Percentiles rank a stretch among this genome's conserved stretches.
Evolutionary conservation across 75 land plant species (phyloP).

Genomic region (Cupressus sempervirens): DNA sequence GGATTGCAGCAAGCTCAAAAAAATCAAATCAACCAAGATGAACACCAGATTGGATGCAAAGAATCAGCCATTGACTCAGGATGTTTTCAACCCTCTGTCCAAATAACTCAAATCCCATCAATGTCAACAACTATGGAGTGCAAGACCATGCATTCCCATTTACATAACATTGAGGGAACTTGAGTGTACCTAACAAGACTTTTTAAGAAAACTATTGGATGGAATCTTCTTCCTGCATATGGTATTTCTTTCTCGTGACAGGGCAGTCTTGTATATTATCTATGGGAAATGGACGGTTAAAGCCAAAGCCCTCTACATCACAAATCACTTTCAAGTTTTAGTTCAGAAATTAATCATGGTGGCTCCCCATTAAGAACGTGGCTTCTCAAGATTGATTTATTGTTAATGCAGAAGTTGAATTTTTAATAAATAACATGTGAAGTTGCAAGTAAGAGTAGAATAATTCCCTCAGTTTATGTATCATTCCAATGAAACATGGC

Average conservation of each 20-base stretch:
- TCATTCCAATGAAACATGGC: too few species aligned
- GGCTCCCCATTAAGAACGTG: not conserved
- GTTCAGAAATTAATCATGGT: not conserved
- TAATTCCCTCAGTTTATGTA: not conserved
- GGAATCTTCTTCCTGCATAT: not conserved
- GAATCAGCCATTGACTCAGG: not conserved
- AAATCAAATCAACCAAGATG: not conserved
- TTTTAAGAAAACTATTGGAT: not conserved
- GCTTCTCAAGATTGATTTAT: not conserved
- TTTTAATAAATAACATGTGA: not conserved
- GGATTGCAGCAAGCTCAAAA: not conserved
- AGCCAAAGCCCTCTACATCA: not conserved
- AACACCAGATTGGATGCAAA: not conserved
- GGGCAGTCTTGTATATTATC: not conserved
- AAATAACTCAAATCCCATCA: not conserved
- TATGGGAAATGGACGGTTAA: not conserved
- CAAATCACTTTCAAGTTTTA: not conserved
- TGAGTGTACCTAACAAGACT: not conserved
- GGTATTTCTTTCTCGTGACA: not conserved
- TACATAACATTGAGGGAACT: not conserved
- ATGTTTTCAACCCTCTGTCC: not conserved
- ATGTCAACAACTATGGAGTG: not conserved
- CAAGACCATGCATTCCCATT: constrained; percentile 1
- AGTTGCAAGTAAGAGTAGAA: not conserved
- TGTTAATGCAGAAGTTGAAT: not conserved